A percentile compares a stretch with the other conserved stretches of the same genome.
Evolutionary conservation across 2,329 filamentous ascomycete genomes (phyloP).

Genomic region (Endothia cerciana): DNA sequence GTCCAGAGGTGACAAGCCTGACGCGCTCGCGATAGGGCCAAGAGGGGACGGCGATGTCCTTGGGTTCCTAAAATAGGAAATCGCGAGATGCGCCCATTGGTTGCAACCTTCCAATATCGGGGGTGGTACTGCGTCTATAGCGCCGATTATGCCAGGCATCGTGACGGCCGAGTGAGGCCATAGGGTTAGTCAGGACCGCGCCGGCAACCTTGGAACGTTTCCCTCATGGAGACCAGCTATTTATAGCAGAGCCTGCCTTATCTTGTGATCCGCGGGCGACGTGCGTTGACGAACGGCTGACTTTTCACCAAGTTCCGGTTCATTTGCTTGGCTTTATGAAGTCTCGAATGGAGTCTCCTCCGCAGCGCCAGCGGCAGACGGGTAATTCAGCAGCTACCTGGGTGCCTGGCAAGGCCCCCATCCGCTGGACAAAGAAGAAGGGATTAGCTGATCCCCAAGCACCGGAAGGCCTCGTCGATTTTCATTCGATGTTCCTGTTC

Average conservation of each 20-base stretch:
- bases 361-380: neutral
- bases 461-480: too few relatives aligned
- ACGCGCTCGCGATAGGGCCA: neutral
- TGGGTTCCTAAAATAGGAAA: constrained; percentile 14
- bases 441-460: neutral
- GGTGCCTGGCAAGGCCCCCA: neutral
- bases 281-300: neutral
- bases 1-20: neutral
- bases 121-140: neutral
- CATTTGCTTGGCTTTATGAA: neutral
- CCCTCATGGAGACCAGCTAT: constrained; percentile 6
- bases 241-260: constrained; percentile 7
- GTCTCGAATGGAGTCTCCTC: neutral
- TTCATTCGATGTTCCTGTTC: too few relatives aligned
- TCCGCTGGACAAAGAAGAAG: neutral
- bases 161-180: neutral
- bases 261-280: neutral
- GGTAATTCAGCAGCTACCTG: neutral
- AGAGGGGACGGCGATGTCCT: neutral
- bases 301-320: neutral
- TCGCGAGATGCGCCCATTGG: neutral
- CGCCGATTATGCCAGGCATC: neutral
- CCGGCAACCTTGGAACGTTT: neutral
- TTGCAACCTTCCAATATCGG: constrained; percentile 7
- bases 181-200: neutral